Base-by-base conservation (phyloP, 305 asterid species). In the Plantago lanceolata region DNA sequence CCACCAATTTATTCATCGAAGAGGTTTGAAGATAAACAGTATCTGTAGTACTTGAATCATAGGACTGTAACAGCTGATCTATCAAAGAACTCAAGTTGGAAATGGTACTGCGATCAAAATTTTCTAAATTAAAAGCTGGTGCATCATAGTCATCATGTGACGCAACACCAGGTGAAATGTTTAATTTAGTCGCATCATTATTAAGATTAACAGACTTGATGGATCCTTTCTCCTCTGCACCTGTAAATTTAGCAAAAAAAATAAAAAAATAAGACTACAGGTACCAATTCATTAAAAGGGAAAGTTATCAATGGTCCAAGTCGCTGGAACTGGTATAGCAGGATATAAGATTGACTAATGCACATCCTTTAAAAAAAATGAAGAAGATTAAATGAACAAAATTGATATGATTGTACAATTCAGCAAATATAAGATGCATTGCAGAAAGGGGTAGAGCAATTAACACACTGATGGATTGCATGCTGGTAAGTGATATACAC, bases 101-200 rank as follows among this genome's bases (percentile, higher is more conserved):
- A 69, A 85, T 82, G 58, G 89, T 75, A 28, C 85, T 45, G 8
- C 79, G 78, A 33, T 90, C 91, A 78, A 87, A 71, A 62, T 72
- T 85, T 81, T 88, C 96, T 64, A 90, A 76, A 82, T 79, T 85
- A 72, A 90, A 88, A 63, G 77, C 68, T 17, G 87, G 83, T 65
- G 74, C 88, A 58, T 72, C 85, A 35, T 78, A 65, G 61, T 76
- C 81, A 62, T 72, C 57, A 66, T 72, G 88, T 71, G 86, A 74
- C 72, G 71, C 70, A 58, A 73, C 57, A 68, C 76, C 66, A 48
- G 85, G 85, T 45, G 94, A 85, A 60, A 82, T 78, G 73, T 84
- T 73, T 63, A 82, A 57, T 71, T 73, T 76, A 76, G 77, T 70
- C 50, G 57, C 50, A 51, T 81, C 84, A 17, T 76, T 81, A 66